A percentile compares a stretch with the other conserved stretches of the same genome.
These are phyloP conservation scores for Plasmodium cynomolgi DNA, from an alignment of 169 alveolate genomes.

Conservation along the genomic window DNA sequence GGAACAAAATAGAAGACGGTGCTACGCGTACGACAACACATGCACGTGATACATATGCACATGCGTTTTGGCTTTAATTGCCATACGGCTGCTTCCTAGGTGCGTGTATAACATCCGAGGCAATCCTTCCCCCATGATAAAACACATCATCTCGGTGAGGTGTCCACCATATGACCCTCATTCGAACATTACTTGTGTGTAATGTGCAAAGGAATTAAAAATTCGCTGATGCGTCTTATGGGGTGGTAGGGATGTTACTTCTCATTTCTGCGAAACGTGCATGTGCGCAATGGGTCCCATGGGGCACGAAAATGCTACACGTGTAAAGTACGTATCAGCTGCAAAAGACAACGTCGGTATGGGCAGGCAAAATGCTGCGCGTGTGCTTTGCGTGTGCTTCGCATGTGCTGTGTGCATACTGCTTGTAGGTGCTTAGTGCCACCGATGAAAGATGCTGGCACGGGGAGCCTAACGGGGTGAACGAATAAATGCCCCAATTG, in stretches of 20 bases:
- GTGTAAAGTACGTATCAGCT: not conserved
- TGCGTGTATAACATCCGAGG: not conserved
- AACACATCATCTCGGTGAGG: not conserved
- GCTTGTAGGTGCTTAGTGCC: constrained; percentile 4
- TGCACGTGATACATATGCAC: not conserved
- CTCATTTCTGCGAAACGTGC: not conserved
- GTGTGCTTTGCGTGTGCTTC: not conserved
- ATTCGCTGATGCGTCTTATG: not conserved
- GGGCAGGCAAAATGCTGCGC: not conserved
- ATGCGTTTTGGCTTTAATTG: not conserved
- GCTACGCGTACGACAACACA: not conserved
- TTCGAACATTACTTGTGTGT: not conserved
- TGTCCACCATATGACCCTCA: not conserved
- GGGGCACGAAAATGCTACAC: not conserved
- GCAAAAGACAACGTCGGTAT: not conserved
- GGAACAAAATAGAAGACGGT: not conserved
- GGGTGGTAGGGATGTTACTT: not conserved
- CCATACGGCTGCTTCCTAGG: not conserved
- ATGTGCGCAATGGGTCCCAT: not conserved
- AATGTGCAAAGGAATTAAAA: not conserved
- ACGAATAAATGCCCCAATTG: not conserved
- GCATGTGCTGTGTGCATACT: not conserved
- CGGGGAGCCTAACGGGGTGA: not conserved
- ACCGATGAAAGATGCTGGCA: not conserved
- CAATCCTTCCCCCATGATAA: not conserved